phyloP scores from a whole-genome alignment of 129 eudicot genomes.

The Saussurea involucrata region DNA sequence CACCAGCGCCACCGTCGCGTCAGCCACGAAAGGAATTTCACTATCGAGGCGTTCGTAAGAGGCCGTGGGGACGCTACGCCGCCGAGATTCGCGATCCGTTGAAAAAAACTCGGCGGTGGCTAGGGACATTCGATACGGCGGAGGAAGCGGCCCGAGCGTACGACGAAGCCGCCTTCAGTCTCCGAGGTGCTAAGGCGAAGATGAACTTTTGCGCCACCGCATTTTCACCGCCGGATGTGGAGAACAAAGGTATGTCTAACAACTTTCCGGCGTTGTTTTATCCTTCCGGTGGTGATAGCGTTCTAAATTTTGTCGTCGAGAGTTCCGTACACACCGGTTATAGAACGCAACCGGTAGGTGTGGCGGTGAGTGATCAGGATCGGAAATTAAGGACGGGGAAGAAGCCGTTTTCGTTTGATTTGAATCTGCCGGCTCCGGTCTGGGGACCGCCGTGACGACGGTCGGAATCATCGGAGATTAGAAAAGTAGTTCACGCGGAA shows the following conservation, averaged over 20 bases:
- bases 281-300: neutral
- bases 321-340: slow-evolving; percentile 15
- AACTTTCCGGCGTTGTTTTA: slow-evolving; percentile 19
- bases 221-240: slow-evolving; percentile 7
- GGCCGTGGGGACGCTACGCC: slow-evolving; percentile 81
- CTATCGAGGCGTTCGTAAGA: slow-evolving; percentile 57
- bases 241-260: neutral
- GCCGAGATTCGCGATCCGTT: slow-evolving; percentile 77
- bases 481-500: neutral
- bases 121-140: slow-evolving; percentile 68
- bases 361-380: slow-evolving; percentile 30
- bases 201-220: slow-evolving; percentile 36
- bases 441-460: slow-evolving; percentile 27
- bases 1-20: slow-evolving; percentile 2
- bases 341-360: slow-evolving; percentile 18
- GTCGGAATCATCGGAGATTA: neutral
- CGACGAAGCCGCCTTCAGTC: slow-evolving; percentile 50
- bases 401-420: slow-evolving; percentile 48
- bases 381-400: slow-evolving; percentile 17
- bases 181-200: slow-evolving; percentile 65
- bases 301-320: slow-evolving; percentile 1
- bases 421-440: slow-evolving; percentile 55
- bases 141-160: slow-evolving; percentile 67
- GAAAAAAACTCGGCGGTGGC: slow-evolving; percentile 55
- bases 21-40: slow-evolving; percentile 15